Base-by-base conservation (phyloP, 352 stramenopile genomes). In the Phytophthora cactorum region DNA sequence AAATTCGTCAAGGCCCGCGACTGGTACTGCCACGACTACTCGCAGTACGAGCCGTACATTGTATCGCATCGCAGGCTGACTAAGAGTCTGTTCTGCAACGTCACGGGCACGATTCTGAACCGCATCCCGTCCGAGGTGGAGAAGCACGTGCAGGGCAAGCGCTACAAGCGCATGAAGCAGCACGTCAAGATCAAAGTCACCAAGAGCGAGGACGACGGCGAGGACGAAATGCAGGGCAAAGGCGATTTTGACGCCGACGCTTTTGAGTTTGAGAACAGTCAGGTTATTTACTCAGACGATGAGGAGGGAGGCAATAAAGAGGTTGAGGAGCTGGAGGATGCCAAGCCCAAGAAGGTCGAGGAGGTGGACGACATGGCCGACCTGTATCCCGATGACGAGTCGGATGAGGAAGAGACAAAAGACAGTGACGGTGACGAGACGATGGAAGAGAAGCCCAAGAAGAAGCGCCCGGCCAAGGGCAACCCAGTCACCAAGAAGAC, bases 31-130 rank as follows among this genome's bases (percentile, higher is more conserved):
- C 79, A 91, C 72, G 90, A 97, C 74, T 97, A 94, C 80, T 89
- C 84, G 52, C 76, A 97, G 82, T 97, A 97, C 79, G 88, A 94
- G 72, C 91, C 91, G 59, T 93, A 95, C 66, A 96, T 97, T 58
- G 88, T 96, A 25, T 52, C 82, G 46, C 88, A 97, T 64, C 91
- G 91, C n/a, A 80, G 75, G 43, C 85, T 95, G 31, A 52, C 79
- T 31, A 96, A 96, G 66, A 79, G 87, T 46, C 57, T 97, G n/a
- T 97, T 74, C 52, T 97, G 91, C 76, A 96, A 93, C 39, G 80
- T 97, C 32, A 97, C 91, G 4, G 72, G 81, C 43, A 92, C 68
- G 28, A 75, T 92, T 28, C 68, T 97, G n/a, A 97, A 97, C 72
- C 82, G 84, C 56, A 97, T 97, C 52, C 91, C 91, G 10, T 65